These are phyloP conservation scores for Emergomyces pasteurianus DNA, from an alignment of 2,329 filamentous ascomycete species.

Conservation along the genomic window DNA sequence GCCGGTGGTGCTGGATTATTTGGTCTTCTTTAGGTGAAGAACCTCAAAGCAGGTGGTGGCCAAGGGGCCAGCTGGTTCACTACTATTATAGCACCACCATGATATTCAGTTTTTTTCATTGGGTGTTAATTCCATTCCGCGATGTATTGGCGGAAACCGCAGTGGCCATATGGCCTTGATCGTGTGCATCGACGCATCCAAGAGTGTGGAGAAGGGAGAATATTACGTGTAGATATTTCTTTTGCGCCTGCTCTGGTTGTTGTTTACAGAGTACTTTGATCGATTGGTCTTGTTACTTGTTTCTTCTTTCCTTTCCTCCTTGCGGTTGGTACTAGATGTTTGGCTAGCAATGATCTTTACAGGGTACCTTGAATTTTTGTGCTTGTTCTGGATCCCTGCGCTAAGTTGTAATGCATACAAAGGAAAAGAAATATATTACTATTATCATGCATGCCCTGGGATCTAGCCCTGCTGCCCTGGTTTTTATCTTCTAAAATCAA, in stretches of 20 bases:
- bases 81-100: background rate
- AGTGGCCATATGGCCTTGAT: background rate
- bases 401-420: background rate
- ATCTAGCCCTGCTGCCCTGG: background rate
- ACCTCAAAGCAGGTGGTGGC: background rate
- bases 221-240: background rate
- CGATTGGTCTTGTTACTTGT: background rate
- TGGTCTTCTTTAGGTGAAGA: background rate
- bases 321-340: background rate
- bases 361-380: background rate
- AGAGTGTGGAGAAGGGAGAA: background rate
- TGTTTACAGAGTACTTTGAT: background rate
- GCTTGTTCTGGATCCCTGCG: background rate
- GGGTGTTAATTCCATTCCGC: background rate
- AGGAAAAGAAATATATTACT: background rate
- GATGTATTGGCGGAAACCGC: background rate
- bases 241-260: background rate
- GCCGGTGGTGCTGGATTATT: background rate
- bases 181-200: background rate
- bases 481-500: background rate
- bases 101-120: background rate
- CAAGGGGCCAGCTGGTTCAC: background rate
- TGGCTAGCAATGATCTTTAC: background rate
- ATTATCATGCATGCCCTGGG: background rate
- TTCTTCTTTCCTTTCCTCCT: background rate